phyloP scores from a whole-genome alignment of 163 green algal genomes.

The Coccomyxa subellipsoidea region DNA sequence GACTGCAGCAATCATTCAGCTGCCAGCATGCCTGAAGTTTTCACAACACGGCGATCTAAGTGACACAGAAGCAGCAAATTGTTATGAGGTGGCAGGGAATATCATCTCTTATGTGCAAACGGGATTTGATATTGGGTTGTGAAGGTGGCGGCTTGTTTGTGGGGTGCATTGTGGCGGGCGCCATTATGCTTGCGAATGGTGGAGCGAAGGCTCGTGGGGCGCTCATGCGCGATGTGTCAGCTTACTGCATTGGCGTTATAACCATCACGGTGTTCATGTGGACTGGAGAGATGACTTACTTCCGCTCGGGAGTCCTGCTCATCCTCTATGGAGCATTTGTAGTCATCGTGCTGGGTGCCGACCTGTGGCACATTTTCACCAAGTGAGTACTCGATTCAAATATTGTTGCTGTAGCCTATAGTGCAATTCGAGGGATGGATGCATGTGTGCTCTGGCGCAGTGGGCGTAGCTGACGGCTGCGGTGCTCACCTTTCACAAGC shows the following conservation, averaged over 20 bases:
- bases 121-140: too few species aligned
- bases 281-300: slow-evolving; percentile 28
- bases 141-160: slow-evolving; percentile 89
- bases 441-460: too few species aligned
- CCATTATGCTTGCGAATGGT: slow-evolving; percentile 48
- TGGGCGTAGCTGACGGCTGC: too few species aligned
- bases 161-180: slow-evolving; percentile 71
- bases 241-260: slow-evolving; percentile 51
- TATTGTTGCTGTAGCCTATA: too few species aligned
- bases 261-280: slow-evolving; percentile 43
- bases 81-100: too few species aligned
- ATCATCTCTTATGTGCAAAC: too few species aligned
- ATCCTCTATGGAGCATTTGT: slow-evolving; percentile 75
- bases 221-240: slow-evolving; percentile 70
- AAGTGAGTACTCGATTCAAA: background rate
- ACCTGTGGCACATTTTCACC: slow-evolving; percentile 33
- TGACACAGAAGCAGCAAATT: too few species aligned
- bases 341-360: slow-evolving; percentile 68
- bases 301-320: slow-evolving; percentile 35
- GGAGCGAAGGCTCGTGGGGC: slow-evolving; percentile 67
- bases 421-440: too few species aligned
- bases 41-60: too few species aligned
- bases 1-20: too few species aligned
- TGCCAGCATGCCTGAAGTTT: too few species aligned
- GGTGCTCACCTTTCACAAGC: too few species aligned